Percentiles rank a stretch among this genome's conserved stretches.
These are phyloP conservation scores for Thelonectria rubi DNA, from an alignment of 2,329 filamentous ascomycete genomes.

Conservation along the genomic window DNA sequence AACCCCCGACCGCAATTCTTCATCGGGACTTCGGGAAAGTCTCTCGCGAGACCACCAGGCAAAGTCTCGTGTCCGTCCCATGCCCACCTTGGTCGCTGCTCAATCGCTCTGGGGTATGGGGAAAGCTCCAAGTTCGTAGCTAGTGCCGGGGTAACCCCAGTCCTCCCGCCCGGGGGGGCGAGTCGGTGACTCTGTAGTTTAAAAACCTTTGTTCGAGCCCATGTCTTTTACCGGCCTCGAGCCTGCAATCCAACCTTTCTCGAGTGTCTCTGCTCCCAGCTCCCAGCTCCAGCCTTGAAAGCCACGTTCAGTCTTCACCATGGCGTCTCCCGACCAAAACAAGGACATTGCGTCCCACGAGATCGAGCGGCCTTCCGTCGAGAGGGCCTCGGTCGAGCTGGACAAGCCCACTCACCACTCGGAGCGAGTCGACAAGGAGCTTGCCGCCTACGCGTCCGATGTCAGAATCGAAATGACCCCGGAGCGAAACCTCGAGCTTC, in stretches of 20 bases:
- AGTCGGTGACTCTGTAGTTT: slow-evolving; percentile 7
- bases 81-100: neutral
- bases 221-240: neutral
- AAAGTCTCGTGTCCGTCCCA: neutral
- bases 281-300: too few relatives aligned
- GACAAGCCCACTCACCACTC: slow-evolving; percentile 58
- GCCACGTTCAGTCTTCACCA: neutral
- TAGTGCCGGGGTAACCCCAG: slow-evolving; percentile 15
- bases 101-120: slow-evolving; percentile 21
- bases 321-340: slow-evolving; percentile 20
- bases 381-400: slow-evolving; percentile 42
- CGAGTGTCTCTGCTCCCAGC: neutral
- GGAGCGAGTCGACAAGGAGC: slow-evolving; percentile 69
- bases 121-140: slow-evolving; percentile 5
- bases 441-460: slow-evolving; percentile 70
- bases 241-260: neutral
- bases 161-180: slow-evolving; percentile 7
- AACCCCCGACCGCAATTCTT: neutral
- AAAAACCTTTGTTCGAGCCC: slow-evolving; percentile 1
- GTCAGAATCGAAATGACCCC: slow-evolving; percentile 64
- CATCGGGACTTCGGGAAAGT: slow-evolving; percentile 16
- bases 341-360: slow-evolving; percentile 16
- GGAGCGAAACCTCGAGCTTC: slow-evolving; percentile 69
- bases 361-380: slow-evolving; percentile 35
- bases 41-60: slow-evolving; percentile 10